Evolutionary conservation across 805 yeast species (phyloP), one percentile per base, ranked within the genome.

Genomic region (Kluyveromyces aestuarii): DNA sequence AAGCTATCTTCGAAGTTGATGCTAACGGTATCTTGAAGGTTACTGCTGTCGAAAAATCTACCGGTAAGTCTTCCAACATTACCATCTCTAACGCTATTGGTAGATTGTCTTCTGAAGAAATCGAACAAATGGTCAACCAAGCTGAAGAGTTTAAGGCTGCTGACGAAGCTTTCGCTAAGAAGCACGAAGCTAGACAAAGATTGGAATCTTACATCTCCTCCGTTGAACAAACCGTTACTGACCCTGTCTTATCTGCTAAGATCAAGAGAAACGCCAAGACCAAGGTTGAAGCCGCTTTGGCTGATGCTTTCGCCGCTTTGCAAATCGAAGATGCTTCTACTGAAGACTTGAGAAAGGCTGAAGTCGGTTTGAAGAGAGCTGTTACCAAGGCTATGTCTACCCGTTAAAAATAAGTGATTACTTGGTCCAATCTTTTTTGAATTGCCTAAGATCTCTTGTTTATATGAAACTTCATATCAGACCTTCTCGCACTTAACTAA

Each of bases 11-110:
- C 75, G 96, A 91, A 76, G 91, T 93, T 69, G 99, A 93, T 75
- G 98, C 98, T 70, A 93, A 91, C 76, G 99, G 99, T 82, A 93
- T 91, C 81, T 82, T 91, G 74, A 93, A 91, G 86, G 99, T 91
- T 67, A 90, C 96, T 63, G 99, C 99, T 57, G 84, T 85, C 69
- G 99, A 91, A 81, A 91, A 91, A 79, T 90, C 96, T 55, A 91
- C 98, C 60, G 99, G 99, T 77, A 89, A 91, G 75, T 79, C 96
- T 61, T 93, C 96, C 71, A 87, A 91, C 83, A 91, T 93, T 71
- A 91, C 97, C 72, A 93, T 93, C 81, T 88, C 97, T 63, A 91
- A 93, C 85, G 96, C 96, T 69, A 93, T 90, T 71, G 98, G 98
- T 74, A 87, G 96, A 85, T 86, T 91, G 72, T 84, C 97, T 55